Evolutionary conservation across 2,329 filamentous ascomycete genomes (phyloP).

Genomic region (Chrysosphaeria jannelii): DNA sequence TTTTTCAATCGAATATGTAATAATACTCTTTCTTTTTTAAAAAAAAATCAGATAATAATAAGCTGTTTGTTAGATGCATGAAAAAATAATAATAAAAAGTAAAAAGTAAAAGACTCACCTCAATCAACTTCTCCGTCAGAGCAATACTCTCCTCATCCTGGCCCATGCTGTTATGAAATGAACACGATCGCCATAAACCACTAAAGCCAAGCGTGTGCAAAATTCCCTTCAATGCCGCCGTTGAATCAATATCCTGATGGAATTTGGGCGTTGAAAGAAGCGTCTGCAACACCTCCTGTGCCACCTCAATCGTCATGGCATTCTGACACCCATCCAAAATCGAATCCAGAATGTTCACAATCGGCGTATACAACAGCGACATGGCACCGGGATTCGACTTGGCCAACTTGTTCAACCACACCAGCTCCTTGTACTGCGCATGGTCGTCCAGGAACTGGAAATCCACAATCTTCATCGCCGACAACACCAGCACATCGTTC

Average conservation of each 20-base stretch:
- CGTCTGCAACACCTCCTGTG: constrained; percentile 26
- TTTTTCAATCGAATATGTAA: too few species aligned
- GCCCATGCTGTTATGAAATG: constrained; percentile 17
- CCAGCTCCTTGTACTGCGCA: constrained; percentile 25
- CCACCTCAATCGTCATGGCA: constrained; percentile 24
- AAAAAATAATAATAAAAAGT: too few species aligned
- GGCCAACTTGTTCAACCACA: constrained; percentile 28
- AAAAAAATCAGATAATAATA: background rate
- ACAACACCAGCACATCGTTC: constrained; percentile 29
- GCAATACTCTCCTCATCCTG: constrained; percentile 20
- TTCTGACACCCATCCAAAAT: constrained; percentile 33
- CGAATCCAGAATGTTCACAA: constrained; percentile 27
- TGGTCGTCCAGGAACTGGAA: constrained; percentile 33
- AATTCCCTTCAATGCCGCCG: constrained; percentile 17
- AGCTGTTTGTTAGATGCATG: background rate
- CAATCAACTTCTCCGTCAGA: constrained; percentile 28
- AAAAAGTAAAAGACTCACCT: constrained; percentile 12
- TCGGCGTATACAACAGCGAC: constrained; percentile 23
- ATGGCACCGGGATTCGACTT: constrained; percentile 22
- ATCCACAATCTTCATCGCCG: constrained; percentile 32
- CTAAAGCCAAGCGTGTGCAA: constrained; percentile 30
- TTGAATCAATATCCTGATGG: constrained; percentile 15
- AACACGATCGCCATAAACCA: constrained; percentile 28
- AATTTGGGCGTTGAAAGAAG: constrained; percentile 24
- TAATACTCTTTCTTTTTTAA: too few species aligned